phyloP scores from a whole-genome alignment of 371 early-diverging fungal genomes.

The Mortierella sp. region DNA sequence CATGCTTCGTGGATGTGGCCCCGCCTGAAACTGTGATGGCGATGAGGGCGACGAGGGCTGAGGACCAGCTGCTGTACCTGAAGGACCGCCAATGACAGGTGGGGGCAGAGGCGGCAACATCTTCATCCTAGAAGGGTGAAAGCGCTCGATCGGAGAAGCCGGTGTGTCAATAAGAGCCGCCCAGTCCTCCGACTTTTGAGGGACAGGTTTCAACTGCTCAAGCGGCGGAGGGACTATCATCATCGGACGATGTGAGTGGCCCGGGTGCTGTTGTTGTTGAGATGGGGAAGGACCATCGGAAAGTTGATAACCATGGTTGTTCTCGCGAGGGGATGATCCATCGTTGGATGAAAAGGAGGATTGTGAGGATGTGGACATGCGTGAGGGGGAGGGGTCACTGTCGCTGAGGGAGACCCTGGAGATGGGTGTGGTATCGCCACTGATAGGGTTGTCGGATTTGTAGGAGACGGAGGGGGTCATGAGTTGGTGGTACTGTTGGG shows the following conservation, averaged over 20 bases:
- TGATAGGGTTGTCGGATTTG: slow-evolving; percentile 7
- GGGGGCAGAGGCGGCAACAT: slow-evolving; percentile 6
- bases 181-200: slow-evolving; percentile 53
- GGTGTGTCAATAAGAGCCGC: slow-evolving; percentile 45
- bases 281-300: slow-evolving; percentile 4
- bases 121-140: slow-evolving; percentile 14
- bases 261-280: not conserved
- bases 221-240: not conserved
- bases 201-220: slow-evolving; percentile 15
- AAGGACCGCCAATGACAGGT: not conserved
- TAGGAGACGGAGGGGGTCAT: not conserved
- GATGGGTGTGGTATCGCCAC: not conserved
- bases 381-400: not conserved
- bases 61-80: not conserved
- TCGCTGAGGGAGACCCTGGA: not conserved
- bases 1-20: slow-evolving; percentile 9
- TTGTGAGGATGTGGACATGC: slow-evolving; percentile 1
- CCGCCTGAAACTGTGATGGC: not conserved
- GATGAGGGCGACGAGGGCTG: not conserved
- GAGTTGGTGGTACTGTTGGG: slow-evolving; percentile 15
- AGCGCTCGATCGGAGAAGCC: slow-evolving; percentile 28
- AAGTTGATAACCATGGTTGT: slow-evolving; percentile 5
- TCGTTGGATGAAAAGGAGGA: slow-evolving; percentile 16
- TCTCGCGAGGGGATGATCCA: not conserved
- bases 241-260: not conserved